These are phyloP conservation scores for Gossypium arboreum DNA, from an alignment of 345 rosid species.

Conservation along the genomic window DNA sequence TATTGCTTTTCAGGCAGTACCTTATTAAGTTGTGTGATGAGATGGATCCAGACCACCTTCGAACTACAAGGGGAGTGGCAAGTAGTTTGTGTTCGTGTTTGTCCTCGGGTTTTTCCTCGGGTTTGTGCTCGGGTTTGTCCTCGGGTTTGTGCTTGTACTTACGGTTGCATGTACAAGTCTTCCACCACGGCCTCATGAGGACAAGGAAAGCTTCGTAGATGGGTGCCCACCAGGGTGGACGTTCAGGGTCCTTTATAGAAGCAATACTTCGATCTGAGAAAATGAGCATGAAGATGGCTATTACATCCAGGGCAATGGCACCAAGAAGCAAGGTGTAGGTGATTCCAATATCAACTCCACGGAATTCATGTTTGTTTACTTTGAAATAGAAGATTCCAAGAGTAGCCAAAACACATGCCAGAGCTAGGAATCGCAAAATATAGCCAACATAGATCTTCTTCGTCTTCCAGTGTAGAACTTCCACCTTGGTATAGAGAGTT, in stretches of 20 bases:
- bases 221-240: background rate
- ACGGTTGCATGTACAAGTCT: background rate
- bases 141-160: background rate
- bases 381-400: slow-evolving; percentile 32
- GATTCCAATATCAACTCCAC: slow-evolving; percentile 33
- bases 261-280: slow-evolving; percentile 46
- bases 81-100: background rate
- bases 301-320: slow-evolving; percentile 42
- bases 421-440: slow-evolving; percentile 24
- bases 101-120: background rate
- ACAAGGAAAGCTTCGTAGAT: slow-evolving; percentile 6
- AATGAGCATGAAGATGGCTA: slow-evolving; percentile 36
- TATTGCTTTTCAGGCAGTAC: slow-evolving; percentile 32
- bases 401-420: slow-evolving; percentile 25
- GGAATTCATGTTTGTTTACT: slow-evolving; percentile 25
- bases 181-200: slow-evolving; percentile 11
- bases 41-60: slow-evolving; percentile 54
- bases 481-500: slow-evolving; percentile 46
- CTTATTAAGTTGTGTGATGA: slow-evolving; percentile 46
- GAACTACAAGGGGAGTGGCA: slow-evolving; percentile 21
- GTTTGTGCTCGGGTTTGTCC: background rate
- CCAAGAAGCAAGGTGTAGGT: slow-evolving; percentile 46
- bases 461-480: slow-evolving; percentile 27
- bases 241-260: background rate
- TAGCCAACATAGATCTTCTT: slow-evolving; percentile 9